Evolutionary conservation across 2,329 filamentous ascomycete species (phyloP), one percentile per base, ranked within the genome.

Genomic region (Aquanectria penicillioides): DNA sequence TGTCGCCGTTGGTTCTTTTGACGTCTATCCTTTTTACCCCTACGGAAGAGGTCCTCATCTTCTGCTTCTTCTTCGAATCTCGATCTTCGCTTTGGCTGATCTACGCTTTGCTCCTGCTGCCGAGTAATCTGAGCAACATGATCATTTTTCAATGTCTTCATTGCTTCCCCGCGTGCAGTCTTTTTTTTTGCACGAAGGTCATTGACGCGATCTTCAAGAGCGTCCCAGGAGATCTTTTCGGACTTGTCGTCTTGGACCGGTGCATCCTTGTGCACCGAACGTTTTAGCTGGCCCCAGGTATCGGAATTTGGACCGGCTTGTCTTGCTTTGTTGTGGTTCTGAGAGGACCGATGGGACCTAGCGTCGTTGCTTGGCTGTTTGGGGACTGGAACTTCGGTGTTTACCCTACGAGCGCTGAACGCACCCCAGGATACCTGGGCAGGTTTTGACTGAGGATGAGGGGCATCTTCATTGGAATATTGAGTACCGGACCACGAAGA

Each of bases 41-140:
- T 59, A 36, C 52, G 59, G 6, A 64, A 63, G 3, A 33, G n/a
- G 15, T 20, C 52, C 11, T 41, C 55, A 15, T 40, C 49, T 28
- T 69, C 65, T 13, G 69, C 65, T 13, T 71, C 70, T 12, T 64
- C 50, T 38, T 75, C 73, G 33, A 75, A 75, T 22, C 74, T 69
- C 6, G 73, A 73, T 38, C 65, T 71, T 22, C 72, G 67, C 33
- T 63, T 66, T 8, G 66, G 53, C 34, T 68, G 69, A 10, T 65
- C 63, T 18, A 59, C 46, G 17, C 47, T 37, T 28, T 38, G 41
- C 3, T 65, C 54, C 22, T 59, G 57, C 11, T 57, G 28, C 8
- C 15, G 33, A 10, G 6, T 18, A 37, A n/a, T 22, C 12, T 15
- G n/a, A 23, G 15, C 12, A 34, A 10, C 26, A 20, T 10, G 17